Percentiles rank a stretch among this genome's conserved stretches.
phyloP scores from a whole-genome alignment of 108 stramenopile species.

The Cyclostephanos invisitatus region DNA sequence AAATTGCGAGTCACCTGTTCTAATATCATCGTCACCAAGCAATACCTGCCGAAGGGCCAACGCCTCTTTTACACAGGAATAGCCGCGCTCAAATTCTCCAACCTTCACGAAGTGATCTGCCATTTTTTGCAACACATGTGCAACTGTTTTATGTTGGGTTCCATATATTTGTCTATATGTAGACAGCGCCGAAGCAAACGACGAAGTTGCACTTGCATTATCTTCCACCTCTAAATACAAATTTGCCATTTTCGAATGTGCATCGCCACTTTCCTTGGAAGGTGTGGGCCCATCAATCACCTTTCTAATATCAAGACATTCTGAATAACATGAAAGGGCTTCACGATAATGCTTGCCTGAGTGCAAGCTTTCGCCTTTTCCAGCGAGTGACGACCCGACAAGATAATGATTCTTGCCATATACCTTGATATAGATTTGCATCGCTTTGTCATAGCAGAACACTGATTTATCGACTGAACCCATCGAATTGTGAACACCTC shows the following conservation, averaged over 20 bases:
- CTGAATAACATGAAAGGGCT: conserved; percentile 41
- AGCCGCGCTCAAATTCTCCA: conserved; percentile 47
- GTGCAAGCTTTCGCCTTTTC: conserved; percentile 33
- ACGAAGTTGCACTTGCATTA: conserved; percentile 30
- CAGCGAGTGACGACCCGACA: conserved; percentile 28
- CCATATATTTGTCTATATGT: conserved; percentile 51
- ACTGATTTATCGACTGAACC: conserved; percentile 38
- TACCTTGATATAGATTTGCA: conserved; percentile 29
- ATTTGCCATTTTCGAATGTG: conserved; percentile 25
- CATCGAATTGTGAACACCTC: conserved; percentile 37
- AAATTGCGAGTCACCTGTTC: conserved; percentile 47
- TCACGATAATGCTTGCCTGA: conserved; percentile 27
- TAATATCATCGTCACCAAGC: conserved; percentile 29
- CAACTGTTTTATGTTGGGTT: conserved; percentile 33
- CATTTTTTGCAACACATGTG: conserved; percentile 41
- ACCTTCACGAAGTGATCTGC: conserved; percentile 40
- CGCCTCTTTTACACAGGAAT: conserved; percentile 48
- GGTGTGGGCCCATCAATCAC: conserved; percentile 16
- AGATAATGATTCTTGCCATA: conserved; percentile 27
- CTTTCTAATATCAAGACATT: conserved; percentile 37
- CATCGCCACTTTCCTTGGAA: conserved; percentile 41
- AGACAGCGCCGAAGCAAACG: conserved; percentile 37
- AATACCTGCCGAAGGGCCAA: conserved; percentile 32
- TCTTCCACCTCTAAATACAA: conserved; percentile 32
- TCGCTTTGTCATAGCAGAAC: conserved; percentile 47